phyloP scores from a whole-genome alignment of 2,329 filamentous ascomycete genomes.

The Balansia obtecta region DNA sequence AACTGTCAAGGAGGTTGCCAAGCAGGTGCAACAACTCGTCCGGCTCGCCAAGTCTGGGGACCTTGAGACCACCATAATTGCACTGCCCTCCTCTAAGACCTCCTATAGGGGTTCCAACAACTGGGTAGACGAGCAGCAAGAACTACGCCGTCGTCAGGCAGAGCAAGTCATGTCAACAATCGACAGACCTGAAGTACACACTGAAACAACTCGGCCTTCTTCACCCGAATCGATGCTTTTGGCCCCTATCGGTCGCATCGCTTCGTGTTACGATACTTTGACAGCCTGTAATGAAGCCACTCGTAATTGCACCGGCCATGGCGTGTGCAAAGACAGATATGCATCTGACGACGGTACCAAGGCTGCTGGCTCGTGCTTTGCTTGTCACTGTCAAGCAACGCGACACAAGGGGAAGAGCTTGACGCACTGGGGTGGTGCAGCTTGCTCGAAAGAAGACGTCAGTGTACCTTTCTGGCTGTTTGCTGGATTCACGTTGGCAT shows the following conservation, averaged over 20 bases:
- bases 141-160: constrained; percentile 35
- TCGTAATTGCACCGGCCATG: constrained; percentile 71
- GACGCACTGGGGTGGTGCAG: constrained; percentile 69
- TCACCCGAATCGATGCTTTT: constrained; percentile 19
- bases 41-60: constrained; percentile 34
- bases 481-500: constrained; percentile 56
- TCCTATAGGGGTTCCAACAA: constrained; percentile 25
- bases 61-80: constrained; percentile 43
- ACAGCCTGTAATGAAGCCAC: constrained; percentile 59
- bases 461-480: constrained; percentile 85
- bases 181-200: constrained; percentile 15
- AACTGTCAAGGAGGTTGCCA: constrained; percentile 29
- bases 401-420: constrained; percentile 44
- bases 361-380: constrained; percentile 50
- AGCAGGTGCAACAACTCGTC: constrained; percentile 31
- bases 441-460: constrained; percentile 86
- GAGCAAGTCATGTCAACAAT: constrained; percentile 33
- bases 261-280: constrained; percentile 61
- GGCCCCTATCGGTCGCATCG: constrained; percentile 35
- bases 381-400: constrained; percentile 61
- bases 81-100: constrained; percentile 38
- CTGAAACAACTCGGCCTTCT: constrained; percentile 14
- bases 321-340: constrained; percentile 60
- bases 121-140: constrained; percentile 28
- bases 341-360: constrained; percentile 27